A percentile compares a stretch with the other conserved stretches of the same genome.
Evolutionary conservation across 1,139 yeast species (phyloP).

Genomic region (Taphrina pruni): DNA sequence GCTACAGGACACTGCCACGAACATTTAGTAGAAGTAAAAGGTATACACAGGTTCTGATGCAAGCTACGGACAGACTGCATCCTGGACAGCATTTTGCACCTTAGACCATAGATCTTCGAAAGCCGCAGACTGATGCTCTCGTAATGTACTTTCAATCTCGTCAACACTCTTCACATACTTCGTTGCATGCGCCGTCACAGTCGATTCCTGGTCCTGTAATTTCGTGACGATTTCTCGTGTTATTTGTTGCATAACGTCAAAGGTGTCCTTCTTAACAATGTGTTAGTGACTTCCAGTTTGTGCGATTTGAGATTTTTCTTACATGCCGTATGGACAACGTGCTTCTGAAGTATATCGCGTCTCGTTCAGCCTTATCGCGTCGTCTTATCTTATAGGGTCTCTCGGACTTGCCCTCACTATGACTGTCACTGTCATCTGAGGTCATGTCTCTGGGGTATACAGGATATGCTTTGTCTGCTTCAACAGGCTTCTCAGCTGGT

Average conservation of each 20-base stretch:
- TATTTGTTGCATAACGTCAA: conserved; percentile 8
- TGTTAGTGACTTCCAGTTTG: neutral
- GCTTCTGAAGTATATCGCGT: neutral
- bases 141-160: neutral
- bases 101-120: conserved; percentile 2
- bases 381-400: neutral
- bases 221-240: conserved; percentile 1
- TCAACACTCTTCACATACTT: neutral
- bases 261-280: conserved; percentile 4
- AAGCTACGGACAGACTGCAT: conserved; percentile 1
- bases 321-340: neutral
- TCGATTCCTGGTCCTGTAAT: conserved; percentile 3
- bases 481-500: neutral
- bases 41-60: neutral
- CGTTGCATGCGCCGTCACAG: conserved; percentile 1
- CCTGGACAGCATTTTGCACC: conserved; percentile 1
- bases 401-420: neutral
- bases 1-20: too few species aligned
- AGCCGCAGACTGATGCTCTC: conserved; percentile 1
- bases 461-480: neutral
- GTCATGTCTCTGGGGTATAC: neutral
- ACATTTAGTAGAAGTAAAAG: too few species aligned
- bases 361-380: neutral
- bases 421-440: neutral
- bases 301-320: neutral